Conservation (phyloP, 148 eudicot genomes). For the Tetragonia tetragonoides region DNA sequence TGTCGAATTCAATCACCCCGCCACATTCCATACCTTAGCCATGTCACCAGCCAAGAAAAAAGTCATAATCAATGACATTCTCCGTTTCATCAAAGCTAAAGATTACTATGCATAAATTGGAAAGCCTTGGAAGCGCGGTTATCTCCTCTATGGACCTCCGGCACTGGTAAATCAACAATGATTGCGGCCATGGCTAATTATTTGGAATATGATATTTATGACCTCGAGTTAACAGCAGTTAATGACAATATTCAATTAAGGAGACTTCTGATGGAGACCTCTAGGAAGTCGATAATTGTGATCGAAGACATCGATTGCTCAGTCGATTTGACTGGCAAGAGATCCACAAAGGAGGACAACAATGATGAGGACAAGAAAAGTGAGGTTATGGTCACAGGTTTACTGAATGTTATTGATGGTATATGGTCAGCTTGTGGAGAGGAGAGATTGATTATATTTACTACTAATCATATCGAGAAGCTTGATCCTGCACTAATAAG, state of each 20-base stretch:
- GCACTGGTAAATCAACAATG: neutral
- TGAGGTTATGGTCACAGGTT: neutral
- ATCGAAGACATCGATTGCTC: conserved; percentile 2
- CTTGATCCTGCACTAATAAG: neutral
- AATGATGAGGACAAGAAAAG: neutral
- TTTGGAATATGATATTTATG: conserved; percentile 1
- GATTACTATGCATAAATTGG: conserved; percentile 16
- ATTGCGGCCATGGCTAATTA: neutral
- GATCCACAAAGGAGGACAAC: neutral
- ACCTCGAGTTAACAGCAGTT: neutral
- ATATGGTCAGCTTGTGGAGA: neutral
- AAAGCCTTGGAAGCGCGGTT: neutral
- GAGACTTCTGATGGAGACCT: neutral
- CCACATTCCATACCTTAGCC: conserved; percentile 25
- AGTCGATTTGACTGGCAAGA: neutral
- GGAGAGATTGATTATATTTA: neutral
- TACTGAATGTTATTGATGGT: neutral
- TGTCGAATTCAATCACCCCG: conserved; percentile 30
- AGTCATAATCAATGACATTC: conserved; percentile 26
- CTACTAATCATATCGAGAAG: neutral
- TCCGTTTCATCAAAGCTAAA: conserved; percentile 14
- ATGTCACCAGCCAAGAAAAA: conserved; percentile 25
- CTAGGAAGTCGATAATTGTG: neutral
- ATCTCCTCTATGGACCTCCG: conserved; percentile 2
- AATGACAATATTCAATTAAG: neutral